Base-by-base conservation (phyloP, 306 rosid genomes). In the Glycine latifolia region DNA sequence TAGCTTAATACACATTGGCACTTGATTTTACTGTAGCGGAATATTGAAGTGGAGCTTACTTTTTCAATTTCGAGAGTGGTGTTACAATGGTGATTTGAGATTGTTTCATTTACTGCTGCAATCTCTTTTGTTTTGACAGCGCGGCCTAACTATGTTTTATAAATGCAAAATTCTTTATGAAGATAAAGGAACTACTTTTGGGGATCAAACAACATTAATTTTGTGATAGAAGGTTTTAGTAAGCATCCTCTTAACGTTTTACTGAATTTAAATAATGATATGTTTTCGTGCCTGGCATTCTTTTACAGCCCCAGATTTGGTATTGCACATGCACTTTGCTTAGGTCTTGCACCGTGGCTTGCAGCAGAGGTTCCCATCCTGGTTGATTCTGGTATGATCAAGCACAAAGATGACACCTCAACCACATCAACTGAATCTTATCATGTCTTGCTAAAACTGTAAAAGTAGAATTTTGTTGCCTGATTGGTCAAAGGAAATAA, bases 301-400 rank as follows among this genome's bases (percentile, higher is more conserved):
- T 83, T 56, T 74, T 88, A 87, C 91, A 96, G 99, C 82, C 99
- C 99, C 26, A 91, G 99, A 85, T 96, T 93, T 90, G 99, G 99
- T 20, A 89, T 96, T 67, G 98, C 99, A 6, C 99, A 93, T 87
- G 97, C 98, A 15, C 98, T 96, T 67, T 96, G 99, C 86, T 87
- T 96, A 89, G 99, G 99, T 12, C 99, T 96, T 87, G 99, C 98
- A 15, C 99, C 99, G 5, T 96, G 99, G 99, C 96, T 96, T 75
- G 99, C 99, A 1, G 99, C 99, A 0, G 99, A 96, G 88, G 78
- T 96, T 83, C 99, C 99, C 77, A 62, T 93, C 80, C 99, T 96
- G 14, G 99, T 96, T 71, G 99, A 96, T 89, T 96, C 99, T 86
- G 98, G 99, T 65, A 91, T 93, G 97, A 89, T 96, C 81, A 96